These are phyloP conservation scores for Rhizodiscina lignyota DNA, from an alignment of 495 filamentous ascomycete genomes.

Conservation along the genomic window DNA sequence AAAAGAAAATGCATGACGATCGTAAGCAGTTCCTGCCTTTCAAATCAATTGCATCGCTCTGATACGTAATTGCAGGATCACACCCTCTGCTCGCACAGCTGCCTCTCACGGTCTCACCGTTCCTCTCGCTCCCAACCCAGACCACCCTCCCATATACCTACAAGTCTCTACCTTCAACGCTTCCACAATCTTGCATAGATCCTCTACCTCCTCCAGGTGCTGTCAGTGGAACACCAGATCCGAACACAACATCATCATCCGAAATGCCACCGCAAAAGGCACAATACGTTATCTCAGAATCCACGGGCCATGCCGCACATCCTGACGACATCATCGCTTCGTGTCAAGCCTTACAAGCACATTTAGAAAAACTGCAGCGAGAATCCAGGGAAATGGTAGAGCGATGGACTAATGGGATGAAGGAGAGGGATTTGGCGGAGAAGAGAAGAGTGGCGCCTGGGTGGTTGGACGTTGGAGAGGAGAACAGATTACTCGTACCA, in stretches of 20 bases:
- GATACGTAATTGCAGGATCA: slow-evolving; percentile 33
- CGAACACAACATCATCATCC: slow-evolving; percentile 13
- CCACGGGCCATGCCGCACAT: slow-evolving; percentile 58
- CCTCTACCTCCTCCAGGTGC: slow-evolving; percentile 24
- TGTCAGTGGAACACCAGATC: slow-evolving; percentile 3
- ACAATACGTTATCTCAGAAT: slow-evolving; percentile 56
- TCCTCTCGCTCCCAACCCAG: slow-evolving; percentile 77
- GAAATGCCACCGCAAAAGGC: slow-evolving; percentile 25
- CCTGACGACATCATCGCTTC: slow-evolving; percentile 69
- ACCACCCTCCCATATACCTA: slow-evolving; percentile 93
- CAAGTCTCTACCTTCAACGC: slow-evolving; percentile 66
- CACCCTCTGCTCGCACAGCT: slow-evolving; percentile 86
- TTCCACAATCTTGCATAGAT: slow-evolving; percentile 61
- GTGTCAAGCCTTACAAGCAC: slow-evolving; percentile 58
- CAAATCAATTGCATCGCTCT: no score
- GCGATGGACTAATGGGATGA: slow-evolving; percentile 53
- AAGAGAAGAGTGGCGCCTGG: slow-evolving; percentile 83
- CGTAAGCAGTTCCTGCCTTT: no score
- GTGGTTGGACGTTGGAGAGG: slow-evolving; percentile 73
- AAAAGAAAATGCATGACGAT: no score
- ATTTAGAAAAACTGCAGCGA: slow-evolving; percentile 44
- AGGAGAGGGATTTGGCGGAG: slow-evolving; percentile 71
- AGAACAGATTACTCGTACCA: slow-evolving; percentile 59
- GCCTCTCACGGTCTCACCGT: slow-evolving; percentile 83
- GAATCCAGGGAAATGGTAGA: slow-evolving; percentile 48